phyloP scores from a whole-genome alignment of 176 grass and related monocot genomes.

The Pharus latifolius region DNA sequence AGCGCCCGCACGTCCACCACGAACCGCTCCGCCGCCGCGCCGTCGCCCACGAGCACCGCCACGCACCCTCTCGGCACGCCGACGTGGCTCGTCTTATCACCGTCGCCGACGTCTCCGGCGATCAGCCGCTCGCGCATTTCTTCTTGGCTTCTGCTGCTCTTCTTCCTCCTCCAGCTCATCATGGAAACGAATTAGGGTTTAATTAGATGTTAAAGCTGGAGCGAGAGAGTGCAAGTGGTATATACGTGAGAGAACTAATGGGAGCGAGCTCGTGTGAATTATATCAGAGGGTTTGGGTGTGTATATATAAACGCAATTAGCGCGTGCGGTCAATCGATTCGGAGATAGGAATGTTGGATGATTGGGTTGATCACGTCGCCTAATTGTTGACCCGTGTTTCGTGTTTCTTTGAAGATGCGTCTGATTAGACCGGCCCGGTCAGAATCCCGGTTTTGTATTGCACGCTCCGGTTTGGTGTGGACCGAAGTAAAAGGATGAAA shows the following conservation, averaged over 20 bases:
- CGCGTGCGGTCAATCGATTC: not conserved
- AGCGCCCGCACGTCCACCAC: constrained; percentile 32
- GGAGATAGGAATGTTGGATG: not conserved
- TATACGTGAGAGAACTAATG: too few relatives aligned
- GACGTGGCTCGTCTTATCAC: not conserved
- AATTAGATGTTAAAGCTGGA: too few relatives aligned
- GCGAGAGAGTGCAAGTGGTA: too few relatives aligned
- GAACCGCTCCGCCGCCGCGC: constrained; percentile 13
- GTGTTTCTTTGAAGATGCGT: not conserved
- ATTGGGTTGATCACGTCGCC: not conserved
- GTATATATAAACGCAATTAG: not conserved
- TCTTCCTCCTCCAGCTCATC: constrained; percentile 25
- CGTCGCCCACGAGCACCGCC: constrained; percentile 32
- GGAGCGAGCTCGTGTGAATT: not conserved
- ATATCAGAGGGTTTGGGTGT: too few relatives aligned
- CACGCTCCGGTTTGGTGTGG: too few relatives aligned
- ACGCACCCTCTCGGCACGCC: constrained; percentile 33
- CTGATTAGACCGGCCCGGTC: not conserved
- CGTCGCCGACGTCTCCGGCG: not conserved
- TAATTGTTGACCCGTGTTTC: constrained; percentile 9
- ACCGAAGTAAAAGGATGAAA: too few relatives aligned
- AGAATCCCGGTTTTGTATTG: too few relatives aligned
- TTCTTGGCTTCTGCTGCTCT: not conserved
- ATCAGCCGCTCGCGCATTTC: constrained; percentile 13
- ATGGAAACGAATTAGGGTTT: too few relatives aligned